These are phyloP conservation scores for Phytophthora pisi DNA, from an alignment of 352 stramenopile species.

Conservation along the genomic window DNA sequence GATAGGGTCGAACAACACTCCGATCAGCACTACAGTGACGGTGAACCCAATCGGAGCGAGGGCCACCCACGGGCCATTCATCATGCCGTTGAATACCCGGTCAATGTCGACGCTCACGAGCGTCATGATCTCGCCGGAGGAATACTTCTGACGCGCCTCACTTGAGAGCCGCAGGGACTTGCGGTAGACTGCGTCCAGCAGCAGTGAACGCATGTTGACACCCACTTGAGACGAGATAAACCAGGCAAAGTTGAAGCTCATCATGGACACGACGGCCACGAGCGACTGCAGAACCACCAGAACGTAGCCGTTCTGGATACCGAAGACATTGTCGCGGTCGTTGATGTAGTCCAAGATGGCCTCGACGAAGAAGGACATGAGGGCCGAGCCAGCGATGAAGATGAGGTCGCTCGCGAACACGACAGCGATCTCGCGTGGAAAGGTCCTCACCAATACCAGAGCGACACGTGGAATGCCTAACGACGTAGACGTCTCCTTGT, in stretches of 20 bases:
- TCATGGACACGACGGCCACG: constrained; percentile 41
- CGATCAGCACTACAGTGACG: constrained; percentile 36
- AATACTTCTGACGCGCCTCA: constrained; percentile 44
- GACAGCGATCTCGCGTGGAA: constrained; percentile 18
- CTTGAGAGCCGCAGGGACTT: constrained; percentile 58
- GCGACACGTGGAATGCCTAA: constrained; percentile 25
- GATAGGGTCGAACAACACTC: constrained; percentile 29
- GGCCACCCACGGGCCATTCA: constrained; percentile 47
- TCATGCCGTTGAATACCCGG: constrained; percentile 55
- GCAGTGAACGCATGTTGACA: constrained; percentile 48
- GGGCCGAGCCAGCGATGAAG: constrained; percentile 22
- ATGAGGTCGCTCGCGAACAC: constrained; percentile 29
- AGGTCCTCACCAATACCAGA: constrained; percentile 28
- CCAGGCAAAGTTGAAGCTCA: constrained; percentile 52
- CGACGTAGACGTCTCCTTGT: neutral
- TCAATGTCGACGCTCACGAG: constrained; percentile 60
- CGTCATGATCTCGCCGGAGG: constrained; percentile 68
- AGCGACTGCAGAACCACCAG: constrained; percentile 31
- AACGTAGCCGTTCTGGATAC: constrained; percentile 28
- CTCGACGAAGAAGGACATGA: constrained; percentile 30
- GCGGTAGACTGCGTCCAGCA: constrained; percentile 58
- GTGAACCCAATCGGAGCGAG: constrained; percentile 31
- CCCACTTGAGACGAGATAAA: constrained; percentile 51
- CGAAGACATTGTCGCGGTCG: constrained; percentile 28
- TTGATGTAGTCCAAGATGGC: constrained; percentile 35